Conservation (phyloP, 495 filamentous ascomycete genomes). For the Annulohypoxylon moriforme region DNA sequence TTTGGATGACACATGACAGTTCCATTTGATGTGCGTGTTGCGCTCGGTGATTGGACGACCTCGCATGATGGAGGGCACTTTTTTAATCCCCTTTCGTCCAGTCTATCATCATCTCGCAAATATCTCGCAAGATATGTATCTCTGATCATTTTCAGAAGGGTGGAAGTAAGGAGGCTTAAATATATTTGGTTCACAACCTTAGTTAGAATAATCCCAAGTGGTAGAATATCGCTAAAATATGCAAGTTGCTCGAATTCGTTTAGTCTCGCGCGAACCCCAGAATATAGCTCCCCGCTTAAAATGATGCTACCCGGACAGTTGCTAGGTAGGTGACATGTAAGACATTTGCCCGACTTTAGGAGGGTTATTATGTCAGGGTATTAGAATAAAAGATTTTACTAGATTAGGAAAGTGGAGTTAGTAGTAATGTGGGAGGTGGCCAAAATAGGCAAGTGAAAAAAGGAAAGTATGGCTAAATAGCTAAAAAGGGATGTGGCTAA, state of each 20-base stretch:
- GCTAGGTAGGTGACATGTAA: background rate
- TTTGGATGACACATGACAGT: constrained; percentile 26
- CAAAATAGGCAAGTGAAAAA: too few relatives aligned
- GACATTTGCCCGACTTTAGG: too few relatives aligned
- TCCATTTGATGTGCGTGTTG: constrained; percentile 33
- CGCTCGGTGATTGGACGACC: constrained; percentile 26
- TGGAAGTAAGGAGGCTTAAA: constrained; percentile 9
- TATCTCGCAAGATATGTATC: background rate
- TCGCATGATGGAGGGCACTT: constrained; percentile 24
- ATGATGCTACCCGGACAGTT: too few relatives aligned
- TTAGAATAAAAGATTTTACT: too few relatives aligned
- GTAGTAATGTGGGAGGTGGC: too few relatives aligned
- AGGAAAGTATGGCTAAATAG: too few relatives aligned
- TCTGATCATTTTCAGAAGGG: background rate
- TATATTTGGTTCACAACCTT: constrained; percentile 8
- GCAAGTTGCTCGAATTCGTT: constrained; percentile 9
- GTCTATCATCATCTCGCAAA: background rate
- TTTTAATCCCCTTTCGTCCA: constrained; percentile 12
- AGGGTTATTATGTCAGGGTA: too few relatives aligned
- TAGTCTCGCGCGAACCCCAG: constrained; percentile 34
- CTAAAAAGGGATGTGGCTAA: too few relatives aligned
- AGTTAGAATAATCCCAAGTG: background rate
- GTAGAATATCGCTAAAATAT: constrained; percentile 10
- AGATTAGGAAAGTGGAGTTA: too few relatives aligned
- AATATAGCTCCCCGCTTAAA: constrained; percentile 31